These are phyloP conservation scores for Botrytis pseudocinerea DNA, from an alignment of 2,329 filamentous ascomycete species.

Conservation along the genomic window DNA sequence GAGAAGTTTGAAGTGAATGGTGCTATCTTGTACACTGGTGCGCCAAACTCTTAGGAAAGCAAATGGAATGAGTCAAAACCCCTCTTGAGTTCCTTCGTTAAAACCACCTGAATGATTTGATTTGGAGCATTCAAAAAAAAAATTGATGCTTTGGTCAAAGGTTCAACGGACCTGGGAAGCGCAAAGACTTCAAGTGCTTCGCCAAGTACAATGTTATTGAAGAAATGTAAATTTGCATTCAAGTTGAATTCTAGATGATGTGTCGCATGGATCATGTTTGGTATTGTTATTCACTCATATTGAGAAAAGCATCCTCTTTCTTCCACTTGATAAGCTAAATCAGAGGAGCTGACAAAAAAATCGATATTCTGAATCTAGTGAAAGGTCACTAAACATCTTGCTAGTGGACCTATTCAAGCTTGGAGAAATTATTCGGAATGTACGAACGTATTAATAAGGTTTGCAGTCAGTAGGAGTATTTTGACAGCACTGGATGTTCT, in stretches of 20 bases:
- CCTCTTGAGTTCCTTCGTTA: background rate
- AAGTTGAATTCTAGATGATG: too few relatives aligned
- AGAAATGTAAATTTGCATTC: background rate
- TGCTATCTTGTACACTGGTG: slow-evolving; percentile 43
- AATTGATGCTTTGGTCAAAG: background rate
- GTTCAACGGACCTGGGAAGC: background rate
- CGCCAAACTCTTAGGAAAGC: slow-evolving; percentile 32
- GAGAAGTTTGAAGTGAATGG: slow-evolving; percentile 44
- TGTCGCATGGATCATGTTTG: too few relatives aligned
- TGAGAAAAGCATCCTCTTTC: background rate
- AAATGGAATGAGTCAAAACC: background rate
- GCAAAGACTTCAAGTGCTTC: background rate
- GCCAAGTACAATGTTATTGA: background rate
- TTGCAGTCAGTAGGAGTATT: background rate
- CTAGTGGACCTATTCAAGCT: background rate
- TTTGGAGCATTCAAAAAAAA: background rate
- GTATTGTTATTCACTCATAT: background rate
- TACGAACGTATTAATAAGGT: background rate
- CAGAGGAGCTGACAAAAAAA: background rate
- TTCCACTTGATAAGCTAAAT: background rate
- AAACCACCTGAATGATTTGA: background rate
- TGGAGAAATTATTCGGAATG: background rate
- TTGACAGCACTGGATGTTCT: background rate
- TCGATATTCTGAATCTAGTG: background rate
- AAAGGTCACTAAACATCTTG: background rate